phyloP scores from a whole-genome alignment of 2,329 filamentous ascomycete genomes.

The Fusarium neocosmosporiellum region DNA sequence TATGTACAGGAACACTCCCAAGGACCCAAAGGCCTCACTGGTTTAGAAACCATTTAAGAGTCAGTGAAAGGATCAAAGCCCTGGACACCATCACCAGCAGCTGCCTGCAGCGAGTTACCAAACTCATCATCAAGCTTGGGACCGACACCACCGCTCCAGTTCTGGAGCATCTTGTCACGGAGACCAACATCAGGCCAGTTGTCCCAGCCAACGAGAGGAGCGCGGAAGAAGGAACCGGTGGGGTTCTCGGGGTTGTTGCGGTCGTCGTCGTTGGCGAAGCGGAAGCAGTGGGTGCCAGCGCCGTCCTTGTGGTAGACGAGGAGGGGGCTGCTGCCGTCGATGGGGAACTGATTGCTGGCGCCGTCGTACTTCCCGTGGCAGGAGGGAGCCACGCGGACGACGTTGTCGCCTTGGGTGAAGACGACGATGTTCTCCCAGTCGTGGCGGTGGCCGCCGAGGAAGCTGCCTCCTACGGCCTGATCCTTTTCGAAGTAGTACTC shows the following conservation, averaged over 20 bases:
- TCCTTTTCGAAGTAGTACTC: constrained; percentile 60
- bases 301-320: constrained; percentile 48
- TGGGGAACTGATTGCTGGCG: constrained; percentile 37
- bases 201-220: constrained; percentile 45
- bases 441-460: constrained; percentile 51
- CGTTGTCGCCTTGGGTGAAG: constrained; percentile 40
- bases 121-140: constrained; percentile 47
- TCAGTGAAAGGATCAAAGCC: constrained; percentile 44
- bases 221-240: constrained; percentile 38
- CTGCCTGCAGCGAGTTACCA: constrained; percentile 32
- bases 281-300: constrained; percentile 44
- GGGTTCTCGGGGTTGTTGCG: constrained; percentile 41
- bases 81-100: constrained; percentile 41
- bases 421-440: constrained; percentile 57
- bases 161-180: constrained; percentile 39
- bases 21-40: not conserved
- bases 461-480: constrained; percentile 47
- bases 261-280: constrained; percentile 45
- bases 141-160: constrained; percentile 43
- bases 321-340: constrained; percentile 34
- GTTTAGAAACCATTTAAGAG: constrained; percentile 7
- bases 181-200: constrained; percentile 42
- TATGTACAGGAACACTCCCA: not conserved
- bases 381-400: constrained; percentile 45
- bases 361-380: constrained; percentile 42